Evolutionary conservation across 805 yeast species (phyloP), one percentile per base, ranked within the genome.

Genomic region (Peterozyma toletana): DNA sequence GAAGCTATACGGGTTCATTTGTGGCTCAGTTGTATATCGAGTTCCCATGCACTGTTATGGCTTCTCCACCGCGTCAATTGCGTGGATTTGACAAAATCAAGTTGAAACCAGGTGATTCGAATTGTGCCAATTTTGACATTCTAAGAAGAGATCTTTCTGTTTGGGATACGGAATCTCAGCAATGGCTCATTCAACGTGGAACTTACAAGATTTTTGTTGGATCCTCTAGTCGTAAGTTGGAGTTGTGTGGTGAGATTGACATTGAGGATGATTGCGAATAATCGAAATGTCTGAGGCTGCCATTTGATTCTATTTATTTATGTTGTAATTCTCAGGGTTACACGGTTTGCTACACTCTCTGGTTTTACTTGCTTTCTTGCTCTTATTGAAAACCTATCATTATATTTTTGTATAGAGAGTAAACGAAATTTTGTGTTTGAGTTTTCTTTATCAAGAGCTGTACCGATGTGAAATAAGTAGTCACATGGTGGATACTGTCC

Each of bases 121-220:
- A 57, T 2, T 54, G 55, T 15, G 64, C 74, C 6, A 54, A 52
- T 13, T 78, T 78, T 50, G 64, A 68, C 39, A 58, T 79, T 15
- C 56, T 66, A 45, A 69, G 75, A 53, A 65, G 80, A 45, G 84
- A 79, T 56, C 59, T 78, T 48, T 67, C 78, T 43, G 63, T 71
- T 18, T 78, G 83, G 83, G 82, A 77, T 51, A 63, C 74, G 0
- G 65, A 56, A 16, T 64, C 70, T 13, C 80, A 77, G 54, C 74
- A 77, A 49, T 78, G 85, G 84, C 60, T 75, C 17, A 70, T 78
- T 35, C 77, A 70, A 50, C 71, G 75, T 9, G 85, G 84, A 2
- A 63, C 68, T 3, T 79, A 77, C 58, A 69, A 66, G 46, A 59
- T 78, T 9, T 77, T 67, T 48, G 65, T 77, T 35, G 74, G 81